These are phyloP conservation scores for Cardamine occulta DNA, from an alignment of 345 rosid genomes.

Conservation along the genomic window DNA sequence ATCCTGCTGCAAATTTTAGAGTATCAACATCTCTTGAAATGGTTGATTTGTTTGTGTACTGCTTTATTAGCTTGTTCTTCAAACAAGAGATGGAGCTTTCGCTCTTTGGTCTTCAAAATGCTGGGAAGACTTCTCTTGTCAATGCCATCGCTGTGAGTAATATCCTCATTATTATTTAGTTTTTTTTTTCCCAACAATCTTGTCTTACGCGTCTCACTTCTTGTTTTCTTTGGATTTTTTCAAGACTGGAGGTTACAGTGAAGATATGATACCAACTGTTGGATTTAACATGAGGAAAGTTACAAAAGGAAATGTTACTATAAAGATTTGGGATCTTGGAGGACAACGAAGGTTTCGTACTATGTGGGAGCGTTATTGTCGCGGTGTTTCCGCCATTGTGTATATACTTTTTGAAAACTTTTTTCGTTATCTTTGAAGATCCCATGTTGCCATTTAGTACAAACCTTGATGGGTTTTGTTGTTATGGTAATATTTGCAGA, in stretches of 20 bases:
- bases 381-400: conserved; percentile 96
- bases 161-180: background rate
- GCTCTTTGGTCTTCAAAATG: conserved; percentile 95
- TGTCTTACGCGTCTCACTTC: background rate
- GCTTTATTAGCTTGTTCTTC: conserved; percentile 68
- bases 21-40: conserved; percentile 9
- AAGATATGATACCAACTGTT: conserved; percentile 99
- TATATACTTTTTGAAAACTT: conserved; percentile 35
- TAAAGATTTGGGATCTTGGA: conserved; percentile 99
- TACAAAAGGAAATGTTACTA: conserved; percentile 96
- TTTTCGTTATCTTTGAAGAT: conserved; percentile 2
- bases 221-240: conserved; percentile 31
- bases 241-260: conserved; percentile 95
- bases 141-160: conserved; percentile 90
- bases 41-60: conserved; percentile 25
- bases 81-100: conserved; percentile 98
- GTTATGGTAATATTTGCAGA: conserved; percentile 46
- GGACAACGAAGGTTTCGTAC: conserved; percentile 96
- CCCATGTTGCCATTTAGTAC: background rate
- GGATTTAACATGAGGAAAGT: conserved; percentile 98
- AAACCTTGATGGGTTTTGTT: conserved; percentile 6
- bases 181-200: background rate
- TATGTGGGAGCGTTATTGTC: conserved; percentile 99
- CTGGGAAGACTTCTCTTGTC: conserved; percentile 97
- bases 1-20: background rate